phyloP scores from a whole-genome alignment of 345 rosid species.

The Anastatica hierochuntica region DNA sequence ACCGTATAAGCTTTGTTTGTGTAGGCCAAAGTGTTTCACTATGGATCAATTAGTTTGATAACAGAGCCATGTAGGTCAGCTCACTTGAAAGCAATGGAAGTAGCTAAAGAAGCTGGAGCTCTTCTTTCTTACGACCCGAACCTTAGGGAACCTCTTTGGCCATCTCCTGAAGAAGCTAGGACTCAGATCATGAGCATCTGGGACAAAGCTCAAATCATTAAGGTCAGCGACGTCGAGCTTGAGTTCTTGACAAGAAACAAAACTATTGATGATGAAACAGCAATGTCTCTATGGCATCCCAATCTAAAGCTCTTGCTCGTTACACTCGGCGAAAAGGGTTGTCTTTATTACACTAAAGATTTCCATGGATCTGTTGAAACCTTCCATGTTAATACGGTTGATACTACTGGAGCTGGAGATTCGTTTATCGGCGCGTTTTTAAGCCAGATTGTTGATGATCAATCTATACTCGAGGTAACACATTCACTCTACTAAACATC shows the following conservation, averaged over 20 bases:
- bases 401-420: conserved; percentile 98
- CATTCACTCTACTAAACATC: not conserved
- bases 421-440: conserved; percentile 84
- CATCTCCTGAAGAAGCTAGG: conserved; percentile 47
- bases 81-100: conserved; percentile 48
- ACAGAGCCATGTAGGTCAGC: conserved; percentile 57
- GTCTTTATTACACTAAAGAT: conserved; percentile 44
- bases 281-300: conserved; percentile 33
- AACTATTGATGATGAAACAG: conserved; percentile 23
- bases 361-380: conserved; percentile 72
- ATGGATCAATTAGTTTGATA: conserved; percentile 65
- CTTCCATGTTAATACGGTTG: conserved; percentile 65
- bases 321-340: conserved; percentile 49
- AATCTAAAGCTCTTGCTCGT: conserved; percentile 49
- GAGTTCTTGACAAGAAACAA: conserved; percentile 30
- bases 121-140: conserved; percentile 62
- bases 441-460: conserved; percentile 67
- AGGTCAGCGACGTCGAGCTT: conserved; percentile 43
- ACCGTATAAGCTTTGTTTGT: no score
- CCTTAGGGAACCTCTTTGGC: conserved; percentile 48
- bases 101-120: conserved; percentile 48
- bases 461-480: conserved; percentile 52
- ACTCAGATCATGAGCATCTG: conserved; percentile 55
- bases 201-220: conserved; percentile 52
- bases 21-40: conserved; percentile 56